phyloP scores from a whole-genome alignment of 306 rosid species.

The Lablab purpureus region DNA sequence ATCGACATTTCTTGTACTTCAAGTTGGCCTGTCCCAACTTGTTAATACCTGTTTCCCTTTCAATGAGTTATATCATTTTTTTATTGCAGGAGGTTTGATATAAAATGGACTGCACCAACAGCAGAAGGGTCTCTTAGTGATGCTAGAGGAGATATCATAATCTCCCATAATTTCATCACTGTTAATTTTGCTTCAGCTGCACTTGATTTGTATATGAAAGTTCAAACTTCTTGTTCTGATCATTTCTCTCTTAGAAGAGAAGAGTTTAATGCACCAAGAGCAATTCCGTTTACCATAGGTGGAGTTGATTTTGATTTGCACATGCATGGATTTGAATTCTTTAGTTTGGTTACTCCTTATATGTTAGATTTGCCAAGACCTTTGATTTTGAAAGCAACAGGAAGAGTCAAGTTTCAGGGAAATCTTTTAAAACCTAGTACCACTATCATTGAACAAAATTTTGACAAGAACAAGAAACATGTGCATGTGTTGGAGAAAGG shows the following conservation, averaged over 20 bases:
- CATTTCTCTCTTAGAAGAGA: conserved; percentile 53
- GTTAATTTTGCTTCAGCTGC: conserved; percentile 86
- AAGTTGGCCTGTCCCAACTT: conserved; percentile 38
- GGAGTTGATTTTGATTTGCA: conserved; percentile 86
- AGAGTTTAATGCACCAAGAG: conserved; percentile 51
- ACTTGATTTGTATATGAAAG: conserved; percentile 74
- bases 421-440: conserved; percentile 67
- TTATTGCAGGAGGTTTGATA: conserved; percentile 75
- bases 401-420: conserved; percentile 82
- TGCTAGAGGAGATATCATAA: conserved; percentile 92
- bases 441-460: conserved; percentile 54
- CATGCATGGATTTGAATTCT: conserved; percentile 89
- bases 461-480: conserved; percentile 52
- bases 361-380: conserved; percentile 86
- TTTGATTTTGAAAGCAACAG: conserved; percentile 62
- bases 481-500: conserved; percentile 52
- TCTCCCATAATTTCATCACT: conserved; percentile 69
- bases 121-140: conserved; percentile 88
- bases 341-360: conserved; percentile 70
- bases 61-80: conserved; percentile 22
- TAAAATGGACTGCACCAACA: conserved; percentile 86
- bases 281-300: conserved; percentile 65
- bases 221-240: conserved; percentile 70
- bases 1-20: conserved; percentile 32
- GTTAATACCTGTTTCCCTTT: conserved; percentile 32